Conservation (phyloP, 192 early-diverging fungal species). For the Coemansia sp. region DNA sequence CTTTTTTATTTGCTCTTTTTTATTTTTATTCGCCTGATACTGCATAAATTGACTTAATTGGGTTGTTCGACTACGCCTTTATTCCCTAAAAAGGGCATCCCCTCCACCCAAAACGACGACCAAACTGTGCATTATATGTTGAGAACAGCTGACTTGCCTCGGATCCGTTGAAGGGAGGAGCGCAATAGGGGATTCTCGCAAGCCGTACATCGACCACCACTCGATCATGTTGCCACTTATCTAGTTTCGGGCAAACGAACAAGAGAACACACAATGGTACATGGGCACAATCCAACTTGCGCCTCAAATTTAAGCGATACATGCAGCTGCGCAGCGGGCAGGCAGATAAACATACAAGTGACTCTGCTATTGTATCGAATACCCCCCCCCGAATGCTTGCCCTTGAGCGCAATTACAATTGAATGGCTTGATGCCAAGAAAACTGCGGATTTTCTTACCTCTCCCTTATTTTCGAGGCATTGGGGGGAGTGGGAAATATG, state of each 20-base stretch:
- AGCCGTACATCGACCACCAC: not conserved
- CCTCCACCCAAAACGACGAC: not conserved
- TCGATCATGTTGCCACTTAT: not conserved
- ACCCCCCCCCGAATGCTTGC: not conserved
- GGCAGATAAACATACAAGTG: not conserved
- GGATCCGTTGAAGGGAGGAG: not conserved
- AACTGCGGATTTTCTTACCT: not conserved
- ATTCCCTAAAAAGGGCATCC: not conserved
- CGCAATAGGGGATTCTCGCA: not conserved
- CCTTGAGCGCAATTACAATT: not conserved
- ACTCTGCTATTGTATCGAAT: not conserved
- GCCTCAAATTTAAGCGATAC: not conserved
- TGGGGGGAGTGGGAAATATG: not conserved
- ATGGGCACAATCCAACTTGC: not conserved
- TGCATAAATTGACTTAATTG: constrained; percentile 5
- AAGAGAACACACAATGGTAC: not conserved
- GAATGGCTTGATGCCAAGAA: not conserved
- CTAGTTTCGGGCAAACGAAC: not conserved
- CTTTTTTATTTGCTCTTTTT: not conserved
- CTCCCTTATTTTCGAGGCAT: not conserved
- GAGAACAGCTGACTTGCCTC: not conserved
- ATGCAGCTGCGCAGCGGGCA: not conserved
- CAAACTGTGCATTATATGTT: not conserved
- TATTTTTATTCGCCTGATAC: not conserved
- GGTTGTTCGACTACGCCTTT: not conserved